Percentiles rank a stretch among this genome's conserved stretches.
phyloP scores from a whole-genome alignment of 2,329 filamentous ascomycete genomes.

The Plenodomus biglobosus region DNA sequence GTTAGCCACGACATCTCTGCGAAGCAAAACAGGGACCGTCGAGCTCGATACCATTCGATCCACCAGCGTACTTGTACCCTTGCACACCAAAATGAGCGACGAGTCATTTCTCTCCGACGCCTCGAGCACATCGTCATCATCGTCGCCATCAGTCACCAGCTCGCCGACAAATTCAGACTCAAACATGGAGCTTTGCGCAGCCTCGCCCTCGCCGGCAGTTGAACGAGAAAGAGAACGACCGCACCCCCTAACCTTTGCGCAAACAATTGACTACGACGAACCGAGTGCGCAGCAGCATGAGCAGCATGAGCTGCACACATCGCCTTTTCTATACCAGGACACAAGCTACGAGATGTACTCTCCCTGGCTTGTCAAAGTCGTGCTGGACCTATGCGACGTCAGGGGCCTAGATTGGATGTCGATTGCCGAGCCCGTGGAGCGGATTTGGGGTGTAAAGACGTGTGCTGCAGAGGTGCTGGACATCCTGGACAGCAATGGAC shows the following conservation, averaged over 20 bases:
- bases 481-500: constrained; percentile 41
- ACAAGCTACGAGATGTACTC: constrained; percentile 31
- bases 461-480: constrained; percentile 39
- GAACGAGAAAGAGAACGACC: constrained; percentile 9
- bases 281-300: constrained; percentile 3
- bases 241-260: constrained; percentile 15
- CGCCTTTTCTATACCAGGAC: constrained; percentile 37
- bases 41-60: constrained; percentile 14
- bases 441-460: constrained; percentile 39
- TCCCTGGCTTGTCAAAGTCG: constrained; percentile 41
- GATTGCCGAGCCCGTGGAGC: constrained; percentile 40
- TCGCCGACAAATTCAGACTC: constrained; percentile 29
- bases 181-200: constrained; percentile 8
- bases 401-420: constrained; percentile 41
- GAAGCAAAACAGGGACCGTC: constrained; percentile 25
- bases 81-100: constrained; percentile 39
- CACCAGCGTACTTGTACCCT: constrained; percentile 17
- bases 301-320: too few relatives aligned
- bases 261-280: constrained; percentile 4
- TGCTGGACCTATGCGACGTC: constrained; percentile 42
- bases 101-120: constrained; percentile 32
- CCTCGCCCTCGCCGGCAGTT: constrained; percentile 4
- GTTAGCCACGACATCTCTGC: constrained; percentile 21
- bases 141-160: constrained; percentile 23
- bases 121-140: constrained; percentile 21